Evolutionary conservation across 306 rosid species (phyloP), one percentile per base, ranked within the genome.

Genomic region (Leucaena leucocephala): DNA sequence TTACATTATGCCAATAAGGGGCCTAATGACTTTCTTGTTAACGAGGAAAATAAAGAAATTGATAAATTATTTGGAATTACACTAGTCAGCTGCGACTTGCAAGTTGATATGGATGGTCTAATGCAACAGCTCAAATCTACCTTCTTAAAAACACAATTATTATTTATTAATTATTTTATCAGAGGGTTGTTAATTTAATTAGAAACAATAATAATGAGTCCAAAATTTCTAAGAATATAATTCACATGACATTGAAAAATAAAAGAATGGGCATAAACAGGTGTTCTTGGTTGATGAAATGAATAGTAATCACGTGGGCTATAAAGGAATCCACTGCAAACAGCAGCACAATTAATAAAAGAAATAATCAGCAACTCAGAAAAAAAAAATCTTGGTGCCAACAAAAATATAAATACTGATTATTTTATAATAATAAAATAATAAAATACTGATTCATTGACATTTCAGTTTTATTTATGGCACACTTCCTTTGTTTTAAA

Each of bases 271-370:
- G 58, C 15, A 17, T 10, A 35, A 40, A 33, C 55, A 36, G 70
- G 50, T 4, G 12, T 50, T 86, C 27, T 68, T 68, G 2, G 83
- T 86, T 86, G 85, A 77, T 83, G 85, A 76, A 77, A 86, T 86
- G 87, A 83, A 77, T 40, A 80, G 38, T 77, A 55, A 77, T 77
- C 89, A 83, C 77, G 87, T 80, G 83, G 61, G 50, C 27, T 80
- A 82, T 49, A 65, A 42, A 72, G 86, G 76, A 72, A 86, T 77
- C 81, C 69, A 71, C 78, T 71, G 63, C 67, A 66, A 75, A 69
- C 72, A 55, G 76, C 42, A 82, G 80, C 1, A 80, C 68, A 80
- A 79, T 21, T 52, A 52, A 52, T 16, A 17, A 54, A 54, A 6
- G 19, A 54, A 7, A 0, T n/a, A 54, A 8, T n/a, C 4, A n/a